These are phyloP conservation scores for Scutellaria galericulata DNA, from an alignment of 257 asterid species.

Conservation along the genomic window DNA sequence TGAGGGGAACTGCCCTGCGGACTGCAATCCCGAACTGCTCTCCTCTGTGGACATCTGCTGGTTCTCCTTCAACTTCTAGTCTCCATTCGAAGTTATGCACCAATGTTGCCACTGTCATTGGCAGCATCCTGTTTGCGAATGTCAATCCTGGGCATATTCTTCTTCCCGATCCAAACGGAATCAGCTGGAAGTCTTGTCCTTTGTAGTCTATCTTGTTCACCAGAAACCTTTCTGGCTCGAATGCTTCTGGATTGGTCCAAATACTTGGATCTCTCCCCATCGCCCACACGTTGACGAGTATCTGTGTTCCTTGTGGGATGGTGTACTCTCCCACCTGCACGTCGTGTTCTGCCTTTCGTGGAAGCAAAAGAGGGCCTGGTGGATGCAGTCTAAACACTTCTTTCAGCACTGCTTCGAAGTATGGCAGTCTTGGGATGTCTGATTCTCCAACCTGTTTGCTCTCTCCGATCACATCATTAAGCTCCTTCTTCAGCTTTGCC, in stretches of 20 bases:
- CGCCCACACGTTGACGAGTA: slow-evolving; percentile 43
- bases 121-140: slow-evolving; percentile 36
- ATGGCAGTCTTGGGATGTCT: slow-evolving; percentile 37
- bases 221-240: slow-evolving; percentile 30
- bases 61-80: neutral
- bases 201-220: neutral
- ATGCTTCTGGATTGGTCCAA: slow-evolving; percentile 37
- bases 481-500: slow-evolving; percentile 32
- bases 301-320: slow-evolving; percentile 39
- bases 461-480: slow-evolving; percentile 23
- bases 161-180: slow-evolving; percentile 26
- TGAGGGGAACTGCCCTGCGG: slow-evolving; percentile 24
- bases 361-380: slow-evolving; percentile 36
- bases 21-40: slow-evolving; percentile 22
- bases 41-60: neutral
- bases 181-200: slow-evolving; percentile 28
- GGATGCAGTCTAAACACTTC: slow-evolving; percentile 40
- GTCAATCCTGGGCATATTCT: slow-evolving; percentile 38
- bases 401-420: slow-evolving; percentile 41
- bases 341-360: slow-evolving; percentile 15
- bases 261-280: slow-evolving; percentile 39
- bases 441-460: slow-evolving; percentile 27
- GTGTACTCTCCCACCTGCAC: slow-evolving; percentile 27
- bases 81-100: slow-evolving; percentile 42
- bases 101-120: slow-evolving; percentile 33